Conservation (phyloP, 2,329 filamentous ascomycete species). For the Xylariaceae sp. region DNA sequence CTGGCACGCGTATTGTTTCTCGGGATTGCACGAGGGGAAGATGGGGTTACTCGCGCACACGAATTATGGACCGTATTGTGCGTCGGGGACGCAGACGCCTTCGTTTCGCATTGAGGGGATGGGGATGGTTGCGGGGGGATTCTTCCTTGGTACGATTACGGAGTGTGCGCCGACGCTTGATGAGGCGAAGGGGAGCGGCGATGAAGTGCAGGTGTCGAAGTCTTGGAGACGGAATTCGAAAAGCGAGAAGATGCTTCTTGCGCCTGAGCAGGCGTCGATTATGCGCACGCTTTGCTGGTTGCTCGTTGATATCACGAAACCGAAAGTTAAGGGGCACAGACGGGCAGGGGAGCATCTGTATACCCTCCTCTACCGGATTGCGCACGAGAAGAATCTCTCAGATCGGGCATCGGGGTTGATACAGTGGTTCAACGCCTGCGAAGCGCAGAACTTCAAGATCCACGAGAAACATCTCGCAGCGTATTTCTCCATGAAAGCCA, state of each 20-base stretch:
- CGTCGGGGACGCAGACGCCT: slow-evolving; percentile 9
- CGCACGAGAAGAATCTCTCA: slow-evolving; percentile 11
- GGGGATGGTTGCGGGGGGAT: slow-evolving; percentile 4
- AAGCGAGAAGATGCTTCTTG: slow-evolving; percentile 10
- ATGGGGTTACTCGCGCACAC: slow-evolving; percentile 9
- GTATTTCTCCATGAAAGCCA: slow-evolving; percentile 12
- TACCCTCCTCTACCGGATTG: slow-evolving; percentile 1
- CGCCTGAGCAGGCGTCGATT: not conserved
- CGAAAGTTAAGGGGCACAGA: slow-evolving; percentile 1
- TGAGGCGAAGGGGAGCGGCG: slow-evolving; percentile 7
- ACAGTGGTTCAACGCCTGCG: slow-evolving; percentile 18
- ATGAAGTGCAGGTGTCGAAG: slow-evolving; percentile 3
- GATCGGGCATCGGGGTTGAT: slow-evolving; percentile 8
- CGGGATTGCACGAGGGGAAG: slow-evolving; percentile 4
- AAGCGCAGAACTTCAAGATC: slow-evolving; percentile 12
- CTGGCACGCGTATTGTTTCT: slow-evolving; percentile 10
- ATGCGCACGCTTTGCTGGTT: slow-evolving; percentile 14
- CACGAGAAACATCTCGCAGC: slow-evolving; percentile 7
- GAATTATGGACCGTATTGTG: slow-evolving; percentile 13
- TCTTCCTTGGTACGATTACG: slow-evolving; percentile 11
- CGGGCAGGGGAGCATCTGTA: slow-evolving; percentile 8
- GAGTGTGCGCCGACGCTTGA: slow-evolving; percentile 15
- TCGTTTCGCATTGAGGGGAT: slow-evolving; percentile 7
- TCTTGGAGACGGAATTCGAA: slow-evolving; percentile 14
- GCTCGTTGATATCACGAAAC: slow-evolving; percentile 14